Evolutionary conservation across 129 eudicot species (phyloP).

Genomic region (Flaveria robusta): DNA sequence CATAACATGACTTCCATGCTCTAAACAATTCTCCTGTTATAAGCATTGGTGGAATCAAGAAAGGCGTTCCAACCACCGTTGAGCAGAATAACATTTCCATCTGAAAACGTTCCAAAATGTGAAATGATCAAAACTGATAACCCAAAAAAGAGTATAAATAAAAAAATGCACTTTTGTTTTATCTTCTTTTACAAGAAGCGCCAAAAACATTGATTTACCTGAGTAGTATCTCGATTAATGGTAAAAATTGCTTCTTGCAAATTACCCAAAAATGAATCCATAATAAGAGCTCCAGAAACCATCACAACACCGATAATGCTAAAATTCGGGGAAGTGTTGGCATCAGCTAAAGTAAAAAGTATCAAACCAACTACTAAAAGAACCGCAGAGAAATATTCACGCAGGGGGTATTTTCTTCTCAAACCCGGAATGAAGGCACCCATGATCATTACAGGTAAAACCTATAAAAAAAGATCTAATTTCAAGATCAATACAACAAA

Average conservation of each 20-base stretch:
- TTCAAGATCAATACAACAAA: conserved; percentile 5
- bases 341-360: conserved; percentile 95
- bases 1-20: conserved; percentile 87
- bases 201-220: conserved; percentile 41
- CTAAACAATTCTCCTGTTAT: conserved; percentile 82
- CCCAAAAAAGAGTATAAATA: not conserved
- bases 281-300: conserved; percentile 87
- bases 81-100: conserved; percentile 98
- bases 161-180: not conserved
- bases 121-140: conserved; percentile 1
- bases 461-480: conserved; percentile 41
- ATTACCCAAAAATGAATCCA: conserved; percentile 97
- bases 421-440: conserved; percentile 97
- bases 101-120: conserved; percentile 36
- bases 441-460: conserved; percentile 96
- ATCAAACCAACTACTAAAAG: conserved; percentile 83
- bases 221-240: conserved; percentile 89
- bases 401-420: conserved; percentile 87
- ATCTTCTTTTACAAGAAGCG: not conserved
- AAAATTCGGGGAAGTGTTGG: conserved; percentile 87
- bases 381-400: conserved; percentile 79
- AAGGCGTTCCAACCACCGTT: conserved; percentile 87
- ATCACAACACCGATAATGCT: conserved; percentile 80
- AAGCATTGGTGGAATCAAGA: conserved; percentile 88
- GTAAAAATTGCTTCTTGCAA: conserved; percentile 97